These are phyloP conservation scores for Isatis lusitanica DNA, from an alignment of 441 rosid genomes.

Conservation along the genomic window DNA sequence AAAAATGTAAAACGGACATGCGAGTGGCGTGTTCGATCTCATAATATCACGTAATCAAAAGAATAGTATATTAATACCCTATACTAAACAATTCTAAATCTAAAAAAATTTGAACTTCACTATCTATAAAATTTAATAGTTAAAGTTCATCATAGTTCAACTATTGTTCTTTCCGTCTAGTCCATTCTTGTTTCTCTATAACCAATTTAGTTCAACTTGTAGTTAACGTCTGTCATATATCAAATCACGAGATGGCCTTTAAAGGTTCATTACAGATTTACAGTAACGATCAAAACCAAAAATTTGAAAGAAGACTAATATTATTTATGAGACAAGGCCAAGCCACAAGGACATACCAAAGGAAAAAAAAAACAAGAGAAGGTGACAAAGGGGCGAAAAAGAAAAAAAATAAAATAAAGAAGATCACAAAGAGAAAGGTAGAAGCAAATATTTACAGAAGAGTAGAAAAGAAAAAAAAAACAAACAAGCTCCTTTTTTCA, in stretches of 20 bases:
- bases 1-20: neutral
- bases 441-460: constrained; percentile 25
- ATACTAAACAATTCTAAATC: neutral
- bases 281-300: neutral
- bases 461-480: neutral
- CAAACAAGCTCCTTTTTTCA: constrained; percentile 24
- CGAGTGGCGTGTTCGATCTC: neutral
- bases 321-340: constrained; percentile 42
- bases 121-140: neutral
- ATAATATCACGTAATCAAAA: neutral
- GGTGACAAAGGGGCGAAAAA: constrained; percentile 1
- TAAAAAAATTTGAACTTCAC: neutral
- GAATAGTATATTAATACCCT: neutral
- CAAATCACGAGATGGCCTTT: neutral
- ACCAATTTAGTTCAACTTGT: neutral
- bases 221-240: neutral
- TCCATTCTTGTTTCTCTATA: neutral
- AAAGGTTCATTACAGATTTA: neutral
- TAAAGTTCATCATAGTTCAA: neutral
- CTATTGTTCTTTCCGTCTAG: neutral
- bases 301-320: constrained; percentile 8
- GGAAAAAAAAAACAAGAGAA: constrained; percentile 18
- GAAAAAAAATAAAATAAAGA: neutral
- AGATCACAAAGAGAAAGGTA: constrained; percentile 7
- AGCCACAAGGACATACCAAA: constrained; percentile 36